Evolutionary conservation across 768 basidiomycete species (phyloP).

Genomic region (Suillus subalutaceus): DNA sequence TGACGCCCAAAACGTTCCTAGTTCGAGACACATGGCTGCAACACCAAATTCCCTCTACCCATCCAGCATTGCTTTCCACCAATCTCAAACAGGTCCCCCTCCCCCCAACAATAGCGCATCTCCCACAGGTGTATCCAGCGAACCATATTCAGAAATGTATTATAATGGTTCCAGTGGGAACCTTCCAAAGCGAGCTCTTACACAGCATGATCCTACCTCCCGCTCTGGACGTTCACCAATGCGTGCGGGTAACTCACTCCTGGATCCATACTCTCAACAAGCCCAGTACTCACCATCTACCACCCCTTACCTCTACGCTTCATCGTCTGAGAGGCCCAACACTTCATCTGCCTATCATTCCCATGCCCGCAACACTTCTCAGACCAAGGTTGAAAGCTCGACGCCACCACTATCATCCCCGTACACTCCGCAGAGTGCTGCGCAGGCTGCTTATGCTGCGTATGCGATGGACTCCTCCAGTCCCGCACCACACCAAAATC

Average conservation of each 20-base stretch:
- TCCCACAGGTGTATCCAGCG: constrained; percentile 36
- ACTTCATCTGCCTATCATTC: constrained; percentile 50
- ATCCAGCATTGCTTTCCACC: constrained; percentile 59
- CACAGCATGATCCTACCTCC: constrained; percentile 55
- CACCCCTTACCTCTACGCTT: constrained; percentile 46
- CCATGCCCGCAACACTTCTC: constrained; percentile 60
- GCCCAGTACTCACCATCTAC: constrained; percentile 60
- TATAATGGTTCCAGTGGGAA: constrained; percentile 52
- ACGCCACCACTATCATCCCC: constrained; percentile 53
- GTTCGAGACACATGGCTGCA: constrained; percentile 26
- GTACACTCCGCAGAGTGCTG: constrained; percentile 56
- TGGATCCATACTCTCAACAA: constrained; percentile 77
- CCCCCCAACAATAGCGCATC: constrained; percentile 39
- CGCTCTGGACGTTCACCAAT: constrained; percentile 65
- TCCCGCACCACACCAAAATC: constrained; percentile 58
- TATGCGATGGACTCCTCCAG: constrained; percentile 70
- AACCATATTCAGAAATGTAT: constrained; percentile 63
- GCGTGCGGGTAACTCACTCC: constrained; percentile 53
- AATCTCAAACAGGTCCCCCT: constrained; percentile 44
- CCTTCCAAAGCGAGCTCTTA: constrained; percentile 58
- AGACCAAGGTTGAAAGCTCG: constrained; percentile 53
- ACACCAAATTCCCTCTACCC: constrained; percentile 57
- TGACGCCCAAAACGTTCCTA: constrained; percentile 28
- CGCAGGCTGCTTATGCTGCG: constrained; percentile 46
- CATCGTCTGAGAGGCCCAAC: constrained; percentile 41